Percentiles rank a stretch among this genome's conserved stretches.
Conservation (phyloP, 1,284 basidiomycete species). For the Ceratobasidium sp. region DNA sequence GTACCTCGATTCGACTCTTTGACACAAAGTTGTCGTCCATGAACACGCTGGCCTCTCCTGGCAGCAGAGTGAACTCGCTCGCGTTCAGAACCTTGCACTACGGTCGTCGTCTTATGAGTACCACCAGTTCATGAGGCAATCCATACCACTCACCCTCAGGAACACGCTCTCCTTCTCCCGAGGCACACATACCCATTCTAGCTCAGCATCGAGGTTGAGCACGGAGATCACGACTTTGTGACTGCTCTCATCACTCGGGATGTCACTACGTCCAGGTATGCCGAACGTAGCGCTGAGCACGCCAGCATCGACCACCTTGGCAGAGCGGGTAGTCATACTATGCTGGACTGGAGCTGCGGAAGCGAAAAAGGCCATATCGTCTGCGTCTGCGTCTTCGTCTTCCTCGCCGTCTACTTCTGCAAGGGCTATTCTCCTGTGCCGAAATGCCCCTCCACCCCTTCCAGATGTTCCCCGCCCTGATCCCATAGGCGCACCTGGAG, state of each 20-base stretch:
- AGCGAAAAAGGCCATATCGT: no score
- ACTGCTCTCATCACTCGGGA: conserved; percentile 47
- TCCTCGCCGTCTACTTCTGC: no score
- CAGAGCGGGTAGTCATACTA: background rate
- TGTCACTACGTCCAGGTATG: conserved; percentile 48
- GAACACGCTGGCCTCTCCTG: conserved; percentile 49
- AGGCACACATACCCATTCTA: conserved; percentile 50
- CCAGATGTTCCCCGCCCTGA: no score
- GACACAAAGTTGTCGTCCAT: conserved; percentile 51
- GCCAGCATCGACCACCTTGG: conserved; percentile 37
- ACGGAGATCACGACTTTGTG: conserved; percentile 50
- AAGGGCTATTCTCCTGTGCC: no score
- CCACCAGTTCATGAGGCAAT: background rate
- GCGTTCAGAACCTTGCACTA: conserved; percentile 46
- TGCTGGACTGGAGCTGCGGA: background rate
- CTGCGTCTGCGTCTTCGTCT: no score
- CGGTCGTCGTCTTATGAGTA: background rate
- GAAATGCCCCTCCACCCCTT: no score
- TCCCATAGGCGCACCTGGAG: background rate
- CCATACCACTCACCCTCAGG: background rate
- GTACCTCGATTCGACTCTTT: conserved; percentile 41
- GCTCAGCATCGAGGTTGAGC: conserved; percentile 49
- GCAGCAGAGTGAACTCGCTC: conserved; percentile 45
- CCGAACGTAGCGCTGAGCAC: conserved; percentile 49
- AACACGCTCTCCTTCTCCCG: conserved; percentile 32